Percentiles rank a stretch among this genome's conserved stretches.
Conservation (phyloP, 352 stramenopile species). For the Pythium coloratum region DNA sequence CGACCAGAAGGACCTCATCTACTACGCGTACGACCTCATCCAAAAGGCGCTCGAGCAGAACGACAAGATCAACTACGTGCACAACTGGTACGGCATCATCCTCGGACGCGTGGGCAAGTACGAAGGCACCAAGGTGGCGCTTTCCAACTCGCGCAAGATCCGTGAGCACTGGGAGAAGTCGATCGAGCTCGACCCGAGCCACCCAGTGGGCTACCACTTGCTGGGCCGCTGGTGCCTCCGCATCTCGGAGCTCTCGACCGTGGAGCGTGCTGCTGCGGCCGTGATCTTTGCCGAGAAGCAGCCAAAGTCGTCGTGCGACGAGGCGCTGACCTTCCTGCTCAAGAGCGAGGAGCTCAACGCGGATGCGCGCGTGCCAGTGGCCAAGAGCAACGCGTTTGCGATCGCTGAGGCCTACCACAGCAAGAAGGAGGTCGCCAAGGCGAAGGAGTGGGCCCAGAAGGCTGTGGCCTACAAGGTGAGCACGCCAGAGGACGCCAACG, state of each 20-base stretch:
- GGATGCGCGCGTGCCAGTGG: conserved; percentile 40
- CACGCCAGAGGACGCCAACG: conserved; percentile 65
- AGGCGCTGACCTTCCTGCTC: conserved; percentile 73
- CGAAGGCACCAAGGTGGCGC: conserved; percentile 82
- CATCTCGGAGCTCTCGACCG: conserved; percentile 82
- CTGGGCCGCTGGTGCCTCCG: conserved; percentile 83
- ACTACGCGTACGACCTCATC: conserved; percentile 50
- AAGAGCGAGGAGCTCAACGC: conserved; percentile 74
- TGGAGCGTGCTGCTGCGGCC: conserved; percentile 79
- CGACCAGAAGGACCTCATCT: conserved; percentile 40
- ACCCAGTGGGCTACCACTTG: conserved; percentile 76
- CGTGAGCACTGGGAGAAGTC: conserved; percentile 82
- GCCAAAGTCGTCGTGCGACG: conserved; percentile 80
- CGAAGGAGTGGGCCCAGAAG: conserved; percentile 76
- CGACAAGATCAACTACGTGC: conserved; percentile 56
- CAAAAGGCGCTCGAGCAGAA: conserved; percentile 46
- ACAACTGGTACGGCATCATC: conserved; percentile 89
- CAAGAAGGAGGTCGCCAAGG: conserved; percentile 56
- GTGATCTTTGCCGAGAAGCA: conserved; percentile 75
- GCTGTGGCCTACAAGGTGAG: conserved; percentile 49
- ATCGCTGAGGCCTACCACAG: conserved; percentile 84
- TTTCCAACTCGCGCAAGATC: conserved; percentile 84
- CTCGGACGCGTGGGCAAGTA: conserved; percentile 82
- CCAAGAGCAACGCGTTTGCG: conserved; percentile 81
- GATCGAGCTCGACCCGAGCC: conserved; percentile 65